Base-by-base conservation (phyloP, 768 basidiomycete genomes). In the Pholiota molesta region DNA sequence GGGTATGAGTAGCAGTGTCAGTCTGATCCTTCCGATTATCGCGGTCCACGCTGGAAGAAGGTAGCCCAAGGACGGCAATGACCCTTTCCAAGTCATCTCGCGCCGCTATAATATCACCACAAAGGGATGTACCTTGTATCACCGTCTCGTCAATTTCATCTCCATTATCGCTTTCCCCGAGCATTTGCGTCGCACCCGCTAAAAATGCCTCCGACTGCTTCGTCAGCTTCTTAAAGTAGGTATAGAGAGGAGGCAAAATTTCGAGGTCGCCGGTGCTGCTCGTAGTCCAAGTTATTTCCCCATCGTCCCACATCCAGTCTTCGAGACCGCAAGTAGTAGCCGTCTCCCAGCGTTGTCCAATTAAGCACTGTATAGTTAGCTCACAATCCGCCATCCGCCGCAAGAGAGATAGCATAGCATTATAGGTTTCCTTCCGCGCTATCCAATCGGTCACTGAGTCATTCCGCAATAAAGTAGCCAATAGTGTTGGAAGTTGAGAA, bases 361-460 rank as follows among this genome's bases (percentile, higher is more conserved):
- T 75, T n/a, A 86, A 69, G 17, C 78, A 73, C 55, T 74, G 74
- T 31, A 85, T 74, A 0, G 80, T 83, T 19, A 83, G 74, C 65
- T 85, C 83, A 58, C 79, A 83, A 62, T 84, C 84, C 3, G 78
- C 79, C 74, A 86, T 76, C 16, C 79, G 73, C 31, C 78, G 75
- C 45, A 86, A 69, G 13, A 86, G 71, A 16, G 70, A 73, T 10
- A 86, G 69, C 79, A 83, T 81, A 3, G 80, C 78, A 53, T 83
- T 72, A 66, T 86, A 86, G 16, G 78, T 73, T 26, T 79, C 75
- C 57, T 74, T 77, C 17, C 84, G 78, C 0, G 75, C 66, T 29
- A 76, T 78, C 84, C 85, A 86, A 63, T 86, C 84, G 2, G 74
- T 79, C 5, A 86, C 78, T 0, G 82, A 82, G 69, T 86, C 85